Base-by-base conservation (phyloP, 2,329 filamentous ascomycete genomes). In the Aspergillus pseudoterreus region DNA sequence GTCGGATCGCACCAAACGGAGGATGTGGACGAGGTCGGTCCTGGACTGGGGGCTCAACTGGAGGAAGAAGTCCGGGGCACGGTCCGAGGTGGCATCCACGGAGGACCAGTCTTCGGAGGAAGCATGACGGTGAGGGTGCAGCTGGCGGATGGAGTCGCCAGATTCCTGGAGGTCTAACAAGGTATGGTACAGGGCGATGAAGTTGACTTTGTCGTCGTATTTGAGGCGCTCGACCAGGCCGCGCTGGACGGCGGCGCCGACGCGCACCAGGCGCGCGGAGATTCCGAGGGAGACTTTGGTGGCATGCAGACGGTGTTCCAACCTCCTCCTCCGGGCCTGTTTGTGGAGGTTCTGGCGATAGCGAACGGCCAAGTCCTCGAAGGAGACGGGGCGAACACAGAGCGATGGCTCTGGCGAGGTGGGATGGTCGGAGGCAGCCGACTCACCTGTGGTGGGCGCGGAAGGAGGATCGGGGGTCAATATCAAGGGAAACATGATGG, bases 1-100 rank as follows among this genome's bases (percentile, higher is more conserved):
- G 68, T 96, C 92, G 57, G 87, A 91, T 61, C 92, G 85, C 56
- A 96, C 82, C 70, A 90, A 83, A 45, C 83, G 86, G 61, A 97
- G 75, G 65, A 97, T 92, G 56, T 84, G 82, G 52, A 96, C 69
- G 53, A 96, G 83, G 41, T 86, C 83, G 55, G 90, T 83, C 65
- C 89, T 80, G 50, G 90, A 84, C 56, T 87, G 84, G 51, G 83
- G 78, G 47, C 91, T 88, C 45, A 97, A 82, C 63, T 91, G 85
- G 67, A 87, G 61, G 50, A 74, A 69, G 54, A 76, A 75, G 53
- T 70, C 69, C 49, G 63, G 63, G 44, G 66, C 58, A 53, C 55
- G 66, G 50, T 64, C 63, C 53, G 64, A 51, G 33, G 63, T 56
- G 49, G 67, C 77, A 75, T 58, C 75, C 70, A 63, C 53, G 49